Evolutionary conservation across 768 basidiomycete species (phyloP).

Genomic region (Pilatotrama ljubarskyi): DNA sequence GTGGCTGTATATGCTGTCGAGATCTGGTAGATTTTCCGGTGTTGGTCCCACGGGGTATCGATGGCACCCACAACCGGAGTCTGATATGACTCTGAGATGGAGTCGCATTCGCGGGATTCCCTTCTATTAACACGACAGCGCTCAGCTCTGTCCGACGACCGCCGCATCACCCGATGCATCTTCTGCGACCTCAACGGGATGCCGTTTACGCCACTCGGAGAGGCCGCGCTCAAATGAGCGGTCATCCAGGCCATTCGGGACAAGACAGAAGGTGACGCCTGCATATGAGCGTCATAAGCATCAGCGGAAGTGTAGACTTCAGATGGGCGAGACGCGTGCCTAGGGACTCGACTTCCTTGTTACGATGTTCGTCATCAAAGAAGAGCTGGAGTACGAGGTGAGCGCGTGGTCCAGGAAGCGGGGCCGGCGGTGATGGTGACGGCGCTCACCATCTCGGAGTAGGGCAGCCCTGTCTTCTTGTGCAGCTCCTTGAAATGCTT

Average conservation of each 20-base stretch:
- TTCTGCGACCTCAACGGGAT: slow-evolving; percentile 31
- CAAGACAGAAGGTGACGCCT: slow-evolving; percentile 86
- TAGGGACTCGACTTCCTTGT: slow-evolving; percentile 45
- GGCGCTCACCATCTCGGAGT: slow-evolving; percentile 49
- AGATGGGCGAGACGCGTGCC: slow-evolving; percentile 23
- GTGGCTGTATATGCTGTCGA: neutral
- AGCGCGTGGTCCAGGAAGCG: neutral
- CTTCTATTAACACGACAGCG: too few relatives aligned
- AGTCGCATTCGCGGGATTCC: neutral
- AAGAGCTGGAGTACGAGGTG: slow-evolving; percentile 38
- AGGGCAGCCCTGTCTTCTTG: slow-evolving; percentile 51
- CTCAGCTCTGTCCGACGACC: neutral
- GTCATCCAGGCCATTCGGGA: slow-evolving; percentile 58
- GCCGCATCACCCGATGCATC: slow-evolving; percentile 12
- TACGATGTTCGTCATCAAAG: slow-evolving; percentile 51
- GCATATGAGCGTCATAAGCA: neutral
- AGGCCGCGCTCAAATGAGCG: slow-evolving; percentile 73
- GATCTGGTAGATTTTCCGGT: neutral
- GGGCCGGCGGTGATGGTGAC: neutral
- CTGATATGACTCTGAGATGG: neutral
- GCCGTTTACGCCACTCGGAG: slow-evolving; percentile 61
- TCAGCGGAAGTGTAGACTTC: neutral
- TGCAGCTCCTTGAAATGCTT: slow-evolving; percentile 74
- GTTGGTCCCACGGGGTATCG: neutral
- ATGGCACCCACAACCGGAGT: neutral